A percentile compares a stretch with the other conserved stretches of the same genome.
Conservation (phyloP, 2,329 filamentous ascomycete genomes). For the Tricladium varicosporioides region DNA sequence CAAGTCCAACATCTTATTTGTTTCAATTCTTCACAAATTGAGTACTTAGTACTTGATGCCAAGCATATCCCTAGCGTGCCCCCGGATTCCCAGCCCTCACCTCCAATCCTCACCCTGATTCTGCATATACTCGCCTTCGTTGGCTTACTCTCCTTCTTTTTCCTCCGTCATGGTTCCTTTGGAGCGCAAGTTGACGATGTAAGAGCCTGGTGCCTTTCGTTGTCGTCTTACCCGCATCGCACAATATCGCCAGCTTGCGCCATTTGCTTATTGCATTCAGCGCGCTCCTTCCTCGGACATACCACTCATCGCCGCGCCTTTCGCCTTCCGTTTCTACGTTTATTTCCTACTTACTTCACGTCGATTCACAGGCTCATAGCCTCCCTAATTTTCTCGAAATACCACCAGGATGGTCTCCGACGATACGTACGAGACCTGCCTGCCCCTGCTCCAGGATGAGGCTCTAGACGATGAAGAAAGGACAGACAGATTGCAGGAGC, state of each 20-base stretch:
- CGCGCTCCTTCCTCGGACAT: slow-evolving; percentile 24
- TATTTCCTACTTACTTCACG: slow-evolving; percentile 3
- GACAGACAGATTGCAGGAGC: slow-evolving; percentile 84
- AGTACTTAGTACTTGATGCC: neutral
- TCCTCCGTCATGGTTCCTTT: neutral
- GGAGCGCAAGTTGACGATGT: slow-evolving; percentile 1
- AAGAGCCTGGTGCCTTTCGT: slow-evolving; percentile 12
- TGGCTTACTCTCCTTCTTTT: neutral
- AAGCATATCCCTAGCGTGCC: neutral
- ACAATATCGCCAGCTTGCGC: slow-evolving; percentile 8
- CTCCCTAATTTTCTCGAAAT: neutral
- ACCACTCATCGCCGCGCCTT: slow-evolving; percentile 6
- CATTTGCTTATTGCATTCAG: slow-evolving; percentile 24
- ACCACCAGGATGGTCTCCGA: slow-evolving; percentile 74
- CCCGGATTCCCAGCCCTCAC: neutral
- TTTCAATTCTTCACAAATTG: neutral
- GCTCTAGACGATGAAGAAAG: slow-evolving; percentile 91
- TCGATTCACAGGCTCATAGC: slow-evolving; percentile 4
- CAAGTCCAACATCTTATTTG: neutral
- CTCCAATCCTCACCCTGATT: too few relatives aligned
- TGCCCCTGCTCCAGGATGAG: slow-evolving; percentile 81
- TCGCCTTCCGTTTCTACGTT: slow-evolving; percentile 5
- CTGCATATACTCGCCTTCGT: neutral
- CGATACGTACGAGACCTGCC: slow-evolving; percentile 86
- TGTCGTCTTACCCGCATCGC: slow-evolving; percentile 16